Base-by-base conservation (phyloP, 352 stramenopile species). In the Pythium periplocum region DNA sequence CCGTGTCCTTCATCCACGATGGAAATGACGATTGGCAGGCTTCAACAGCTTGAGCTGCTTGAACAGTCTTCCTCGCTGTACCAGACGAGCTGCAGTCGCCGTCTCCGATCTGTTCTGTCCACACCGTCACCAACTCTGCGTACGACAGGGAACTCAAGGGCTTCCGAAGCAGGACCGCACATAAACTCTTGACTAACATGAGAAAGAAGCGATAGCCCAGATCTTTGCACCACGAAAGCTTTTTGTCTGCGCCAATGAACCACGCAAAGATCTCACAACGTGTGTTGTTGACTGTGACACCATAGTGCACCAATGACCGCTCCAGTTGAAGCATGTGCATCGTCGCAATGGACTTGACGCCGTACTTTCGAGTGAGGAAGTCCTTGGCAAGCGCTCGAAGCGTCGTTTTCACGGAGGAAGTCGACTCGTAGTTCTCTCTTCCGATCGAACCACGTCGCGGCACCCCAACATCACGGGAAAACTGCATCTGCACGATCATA, bases 251-350 rank as follows among this genome's bases (percentile, higher is more conserved):
- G 1, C 78, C 76, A 10, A 87, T 62, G 42, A 89, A 87, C 76
- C 78, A 89, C 30, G 69, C 62, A 51, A 86, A 89, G 26, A 89
- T 61, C 48, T 83, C 62, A 47, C 76, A 86, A 1, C 78, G 76
- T 6, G 68, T 55, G 51, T 89, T 68, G 5, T 70, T 67, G n/a
- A 77, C 64, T 4, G 64, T 73, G 2, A 59, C 57, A 30, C 49
- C 57, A 56, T 82, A 86, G 45, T 84, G 65, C 3, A 83, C 46
- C n/a, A 89, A 65, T 9, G 78, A 89, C 4, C 75, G 73, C 51
- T 89, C 76, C 7, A 89, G 73, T 55, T 89, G 78, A 39, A 86
- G 47, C 11, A 74, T 71, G 55, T 89, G 68, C 72, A 87, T 84
- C 33, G 80, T 55, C 1, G 78, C 78, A 37, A 89, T 86, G 8